Base-by-base conservation (phyloP, 1,139 yeast genomes). In the Kluyveromyces sp. region DNA sequence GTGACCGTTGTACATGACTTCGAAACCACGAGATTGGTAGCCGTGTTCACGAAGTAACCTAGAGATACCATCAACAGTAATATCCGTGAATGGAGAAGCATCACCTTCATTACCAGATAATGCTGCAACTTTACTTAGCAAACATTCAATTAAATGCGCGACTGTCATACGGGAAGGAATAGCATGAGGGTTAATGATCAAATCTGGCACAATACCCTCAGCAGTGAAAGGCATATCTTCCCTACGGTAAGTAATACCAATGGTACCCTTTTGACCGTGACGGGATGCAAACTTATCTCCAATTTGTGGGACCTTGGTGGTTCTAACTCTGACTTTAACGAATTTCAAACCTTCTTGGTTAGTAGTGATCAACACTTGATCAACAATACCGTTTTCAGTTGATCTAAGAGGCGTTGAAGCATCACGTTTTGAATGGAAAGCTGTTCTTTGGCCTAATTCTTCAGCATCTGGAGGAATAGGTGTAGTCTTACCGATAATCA, bases 101-200 rank as follows among this genome's bases (percentile, higher is more conserved):
- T 92, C 98, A 75, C 98, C 98, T 70, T 92, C 98, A 60, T 86
- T 78, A 60, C 98, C 99, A 41, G 95, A 82, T 58, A 92, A 75
- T 1, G 97, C 83, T 5, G 97, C 92, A 41, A 94, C 97, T 70
- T 94, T 92, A 46, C 96, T 85, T 60, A 94, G 75, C 65, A 92
- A 74, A 82, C 98, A 94, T 72, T 92, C 99, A 69, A 92, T 92
- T 73, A 92, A 84, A 76, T 94, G 98, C 48, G 98, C 99, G 51
- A 92, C 98, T 43, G 99, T 92, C 99, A 92, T 92, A 78, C 99
- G 97, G 49, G 98, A 92, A 58, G 99, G 99, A 78, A 92, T 92
- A 64, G 98, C 98, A 70, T 92, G 99, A 0, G 99, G 99, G 67
- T 92, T 92, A 67, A 92, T 92, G 61, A 92, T 87, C 65, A 92